Conservation (phyloP, 1,139 yeast genomes). For the Schwanniomyces etchellsii region DNA sequence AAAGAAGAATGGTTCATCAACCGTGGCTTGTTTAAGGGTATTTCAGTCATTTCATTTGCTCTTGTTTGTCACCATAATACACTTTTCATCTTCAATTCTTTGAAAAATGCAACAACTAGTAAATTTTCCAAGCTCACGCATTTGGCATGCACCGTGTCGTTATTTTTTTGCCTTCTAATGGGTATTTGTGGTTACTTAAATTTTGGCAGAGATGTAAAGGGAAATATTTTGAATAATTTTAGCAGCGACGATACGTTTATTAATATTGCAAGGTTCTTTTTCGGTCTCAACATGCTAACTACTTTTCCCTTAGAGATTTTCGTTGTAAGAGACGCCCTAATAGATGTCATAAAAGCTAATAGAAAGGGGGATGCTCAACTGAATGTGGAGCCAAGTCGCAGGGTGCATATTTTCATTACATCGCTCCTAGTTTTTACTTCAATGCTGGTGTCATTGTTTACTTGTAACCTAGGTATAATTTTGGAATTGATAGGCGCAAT, state of each 20-base stretch:
- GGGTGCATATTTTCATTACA: conserved; percentile 63
- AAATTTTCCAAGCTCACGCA: conserved; percentile 77
- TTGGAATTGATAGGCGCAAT: conserved; percentile 89
- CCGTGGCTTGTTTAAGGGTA: conserved; percentile 73
- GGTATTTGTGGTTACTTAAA: conserved; percentile 75
- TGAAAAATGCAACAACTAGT: conserved; percentile 67
- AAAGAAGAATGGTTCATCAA: conserved; percentile 51
- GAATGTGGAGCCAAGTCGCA: conserved; percentile 36
- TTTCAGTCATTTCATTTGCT: conserved; percentile 87
- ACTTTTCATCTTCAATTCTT: conserved; percentile 78
- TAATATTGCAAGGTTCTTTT: conserved; percentile 83
- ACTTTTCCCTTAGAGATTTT: conserved; percentile 88
- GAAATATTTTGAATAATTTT: conserved; percentile 83
- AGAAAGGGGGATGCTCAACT: conserved; percentile 24
- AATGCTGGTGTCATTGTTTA: conserved; percentile 69
- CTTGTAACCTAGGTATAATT: conserved; percentile 86
- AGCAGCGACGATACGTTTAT: conserved; percentile 67
- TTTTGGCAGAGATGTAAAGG: conserved; percentile 76
- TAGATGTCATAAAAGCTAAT: conserved; percentile 21
- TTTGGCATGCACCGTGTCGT: conserved; percentile 74
- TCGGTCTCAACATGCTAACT: conserved; percentile 91
- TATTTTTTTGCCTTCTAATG: conserved; percentile 72
- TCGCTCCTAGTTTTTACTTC: conserved; percentile 61
- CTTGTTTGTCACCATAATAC: conserved; percentile 95
- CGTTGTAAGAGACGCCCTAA: conserved; percentile 79